Evolutionary conservation across 176 grass and related monocot genomes (phyloP).

Genomic region (Oryza meyeriana): DNA sequence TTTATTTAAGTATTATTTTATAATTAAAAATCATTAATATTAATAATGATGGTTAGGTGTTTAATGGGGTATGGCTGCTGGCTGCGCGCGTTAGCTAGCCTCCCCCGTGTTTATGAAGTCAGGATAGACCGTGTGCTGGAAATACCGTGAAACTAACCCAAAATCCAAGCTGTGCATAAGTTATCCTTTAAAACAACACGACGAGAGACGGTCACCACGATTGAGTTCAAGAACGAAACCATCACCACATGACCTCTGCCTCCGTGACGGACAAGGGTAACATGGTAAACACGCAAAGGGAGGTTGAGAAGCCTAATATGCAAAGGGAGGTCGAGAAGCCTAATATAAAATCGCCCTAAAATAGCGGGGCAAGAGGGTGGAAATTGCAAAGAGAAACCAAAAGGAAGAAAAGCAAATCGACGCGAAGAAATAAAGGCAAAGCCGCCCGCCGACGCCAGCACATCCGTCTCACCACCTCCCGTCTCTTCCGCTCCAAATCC

Average conservation of each 20-base stretch:
- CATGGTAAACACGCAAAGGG: neutral
- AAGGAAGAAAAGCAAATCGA: slow-evolving; percentile 10
- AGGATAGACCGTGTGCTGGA: too few relatives aligned
- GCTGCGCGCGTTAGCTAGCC: too few relatives aligned
- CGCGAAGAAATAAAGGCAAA: slow-evolving; percentile 7
- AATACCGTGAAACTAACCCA: neutral
- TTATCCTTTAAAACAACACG: neutral
- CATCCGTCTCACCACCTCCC: slow-evolving; percentile 27
- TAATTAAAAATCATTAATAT: too few relatives aligned
- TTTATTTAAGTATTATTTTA: too few relatives aligned
- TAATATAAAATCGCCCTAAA: neutral
- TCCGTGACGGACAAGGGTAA: neutral
- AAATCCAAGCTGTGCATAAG: neutral
- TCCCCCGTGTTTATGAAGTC: too few relatives aligned
- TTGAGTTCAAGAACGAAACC: neutral
- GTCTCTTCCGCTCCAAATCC: neutral
- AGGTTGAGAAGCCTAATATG: too few relatives aligned
- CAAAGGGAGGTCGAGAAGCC: neutral
- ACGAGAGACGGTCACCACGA: neutral
- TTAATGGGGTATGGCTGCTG: too few relatives aligned
- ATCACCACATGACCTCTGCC: slow-evolving; percentile 8
- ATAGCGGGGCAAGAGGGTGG: slow-evolving; percentile 1
- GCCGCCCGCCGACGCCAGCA: slow-evolving; percentile 40
- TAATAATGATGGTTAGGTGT: too few relatives aligned
- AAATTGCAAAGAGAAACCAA: neutral